Percentiles rank a stretch among this genome's conserved stretches.
phyloP scores from a whole-genome alignment of 768 basidiomycete species.

The Boletellus ananiceps region DNA sequence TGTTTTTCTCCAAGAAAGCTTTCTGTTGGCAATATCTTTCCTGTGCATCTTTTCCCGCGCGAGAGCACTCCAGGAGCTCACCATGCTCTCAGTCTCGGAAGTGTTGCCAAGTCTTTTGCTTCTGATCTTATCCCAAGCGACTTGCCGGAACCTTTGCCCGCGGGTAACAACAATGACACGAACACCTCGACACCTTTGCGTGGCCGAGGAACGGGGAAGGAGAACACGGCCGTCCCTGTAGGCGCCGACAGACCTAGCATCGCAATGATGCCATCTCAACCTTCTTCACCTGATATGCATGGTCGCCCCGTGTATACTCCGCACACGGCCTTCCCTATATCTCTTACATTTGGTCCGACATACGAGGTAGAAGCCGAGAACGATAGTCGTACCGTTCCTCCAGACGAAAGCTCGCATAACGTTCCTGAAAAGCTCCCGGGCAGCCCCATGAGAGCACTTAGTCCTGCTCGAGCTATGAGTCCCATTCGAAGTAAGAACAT shows the following conservation, averaged over 20 bases:
- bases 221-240: conserved; percentile 4
- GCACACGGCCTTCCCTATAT: conserved; percentile 3
- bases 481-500: conserved; percentile 14
- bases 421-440: conserved; percentile 1
- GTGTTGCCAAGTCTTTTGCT: conserved; percentile 8
- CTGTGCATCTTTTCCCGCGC: conserved; percentile 14
- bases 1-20: conserved; percentile 9
- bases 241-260: conserved; percentile 8
- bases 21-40: conserved; percentile 14
- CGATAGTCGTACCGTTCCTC: background rate
- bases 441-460: conserved; percentile 24
- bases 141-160: background rate
- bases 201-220: conserved; percentile 17
- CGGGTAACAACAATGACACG: background rate
- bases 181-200: conserved; percentile 5
- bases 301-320: conserved; percentile 3
- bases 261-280: conserved; percentile 26
- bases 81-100: conserved; percentile 8
- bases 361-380: background rate
- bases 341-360: background rate
- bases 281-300: conserved; percentile 12
- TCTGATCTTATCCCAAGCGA: conserved; percentile 2
- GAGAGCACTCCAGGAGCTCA: conserved; percentile 1
- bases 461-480: conserved; percentile 33
- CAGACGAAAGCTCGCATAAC: background rate